These are phyloP conservation scores for Globisporangium acanthophoron DNA, from an alignment of 352 stramenopile genomes.

Conservation along the genomic window DNA sequence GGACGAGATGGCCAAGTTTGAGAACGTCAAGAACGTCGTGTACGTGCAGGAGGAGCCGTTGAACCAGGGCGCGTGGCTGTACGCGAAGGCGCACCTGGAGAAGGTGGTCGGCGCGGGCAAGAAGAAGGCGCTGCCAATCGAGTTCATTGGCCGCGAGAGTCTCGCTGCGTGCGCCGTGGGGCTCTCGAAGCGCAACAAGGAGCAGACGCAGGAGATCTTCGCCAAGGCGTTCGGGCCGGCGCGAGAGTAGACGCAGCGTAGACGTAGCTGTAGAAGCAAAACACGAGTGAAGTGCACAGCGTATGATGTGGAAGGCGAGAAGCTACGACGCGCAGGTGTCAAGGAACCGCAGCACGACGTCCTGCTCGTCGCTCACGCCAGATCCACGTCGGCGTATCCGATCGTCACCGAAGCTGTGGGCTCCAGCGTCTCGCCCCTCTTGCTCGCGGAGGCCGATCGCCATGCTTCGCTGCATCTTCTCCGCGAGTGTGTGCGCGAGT, in stretches of 20 bases:
- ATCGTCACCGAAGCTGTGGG: neutral
- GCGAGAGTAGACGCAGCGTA: conserved; percentile 8
- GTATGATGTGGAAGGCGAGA: neutral
- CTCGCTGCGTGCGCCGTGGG: conserved; percentile 67
- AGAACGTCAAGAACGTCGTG: conserved; percentile 59
- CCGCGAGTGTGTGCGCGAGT: conserved; percentile 19
- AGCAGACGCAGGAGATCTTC: conserved; percentile 65
- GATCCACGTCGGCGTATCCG: neutral
- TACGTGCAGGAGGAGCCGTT: conserved; percentile 82
- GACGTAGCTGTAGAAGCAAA: neutral
- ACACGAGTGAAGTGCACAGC: neutral
- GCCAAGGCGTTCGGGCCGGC: conserved; percentile 42
- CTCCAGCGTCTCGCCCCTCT: neutral
- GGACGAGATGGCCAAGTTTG: conserved; percentile 44
- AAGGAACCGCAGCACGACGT: conserved; percentile 12
- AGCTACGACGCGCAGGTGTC: conserved; percentile 6
- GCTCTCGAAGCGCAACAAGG: conserved; percentile 59
- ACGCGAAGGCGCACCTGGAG: conserved; percentile 63
- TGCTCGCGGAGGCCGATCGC: neutral
- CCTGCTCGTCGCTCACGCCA: neutral
- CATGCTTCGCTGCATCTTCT: conserved; percentile 19
- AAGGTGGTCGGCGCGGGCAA: conserved; percentile 34
- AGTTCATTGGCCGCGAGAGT: conserved; percentile 73
- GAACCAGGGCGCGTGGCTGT: conserved; percentile 78
- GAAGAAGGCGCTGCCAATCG: conserved; percentile 43